Conservation (phyloP, 2,329 filamentous ascomycete genomes). For the Torrubiella hemipterigena region DNA sequence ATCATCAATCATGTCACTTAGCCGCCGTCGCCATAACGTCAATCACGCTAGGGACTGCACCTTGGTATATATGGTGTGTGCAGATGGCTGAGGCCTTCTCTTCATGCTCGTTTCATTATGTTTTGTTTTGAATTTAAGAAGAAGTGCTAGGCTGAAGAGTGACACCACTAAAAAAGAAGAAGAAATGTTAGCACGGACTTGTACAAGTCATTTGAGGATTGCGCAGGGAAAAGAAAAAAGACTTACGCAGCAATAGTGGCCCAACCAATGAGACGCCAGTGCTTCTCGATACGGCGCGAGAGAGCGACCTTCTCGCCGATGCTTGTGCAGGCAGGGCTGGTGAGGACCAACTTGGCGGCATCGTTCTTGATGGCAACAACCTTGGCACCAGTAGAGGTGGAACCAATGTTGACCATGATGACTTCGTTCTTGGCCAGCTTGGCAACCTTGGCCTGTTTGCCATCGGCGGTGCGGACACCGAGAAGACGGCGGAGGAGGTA, state of each 20-base stretch:
- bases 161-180: constrained; percentile 35
- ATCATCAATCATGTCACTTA: too few species aligned
- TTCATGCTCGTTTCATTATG: constrained; percentile 1
- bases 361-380: constrained; percentile 95
- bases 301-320: constrained; percentile 97
- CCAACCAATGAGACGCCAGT: constrained; percentile 94
- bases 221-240: background rate
- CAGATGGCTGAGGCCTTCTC: too few species aligned
- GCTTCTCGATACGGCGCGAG: constrained; percentile 95
- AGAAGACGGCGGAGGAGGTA: constrained; percentile 89
- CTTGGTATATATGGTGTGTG: too few species aligned
- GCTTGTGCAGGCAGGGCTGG: constrained; percentile 89
- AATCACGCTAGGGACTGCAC: too few species aligned
- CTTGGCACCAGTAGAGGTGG: constrained; percentile 94
- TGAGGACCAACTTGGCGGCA: constrained; percentile 88
- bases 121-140: too few species aligned
- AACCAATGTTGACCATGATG: constrained; percentile 99
- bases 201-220: background rate
- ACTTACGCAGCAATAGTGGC: constrained; percentile 63
- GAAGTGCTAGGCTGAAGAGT: constrained; percentile 39
- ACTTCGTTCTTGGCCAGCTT: constrained; percentile 98
- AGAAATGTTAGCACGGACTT: constrained; percentile 12
- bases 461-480: constrained; percentile 94
- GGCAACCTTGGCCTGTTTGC: constrained; percentile 98
- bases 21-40: too few species aligned